Conservation (phyloP, 768 basidiomycete species). For the Serpula lacrymans region DNA sequence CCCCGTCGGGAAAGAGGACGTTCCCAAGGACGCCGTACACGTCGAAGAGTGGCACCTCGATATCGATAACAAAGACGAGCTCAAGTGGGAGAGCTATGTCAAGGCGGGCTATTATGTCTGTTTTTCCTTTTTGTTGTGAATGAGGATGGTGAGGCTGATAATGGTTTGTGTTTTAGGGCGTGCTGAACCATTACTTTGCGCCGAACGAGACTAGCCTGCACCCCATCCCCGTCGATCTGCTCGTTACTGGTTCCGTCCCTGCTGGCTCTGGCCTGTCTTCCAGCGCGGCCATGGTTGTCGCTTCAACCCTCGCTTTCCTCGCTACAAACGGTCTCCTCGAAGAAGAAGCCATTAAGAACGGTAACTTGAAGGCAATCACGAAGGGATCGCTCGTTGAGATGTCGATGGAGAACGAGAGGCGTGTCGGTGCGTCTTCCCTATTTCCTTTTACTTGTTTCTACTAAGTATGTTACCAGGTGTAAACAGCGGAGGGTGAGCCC, state of each 20-base stretch:
- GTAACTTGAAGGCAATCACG: constrained; percentile 30
- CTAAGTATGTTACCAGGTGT: too few relatives aligned
- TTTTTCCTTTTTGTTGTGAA: constrained; percentile 14
- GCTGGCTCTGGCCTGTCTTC: constrained; percentile 85
- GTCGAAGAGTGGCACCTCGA: constrained; percentile 67
- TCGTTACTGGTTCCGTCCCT: constrained; percentile 81
- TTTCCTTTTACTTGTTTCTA: constrained; percentile 4
- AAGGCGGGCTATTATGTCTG: constrained; percentile 82
- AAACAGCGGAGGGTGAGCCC: constrained; percentile 70
- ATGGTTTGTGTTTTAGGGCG: constrained; percentile 45
- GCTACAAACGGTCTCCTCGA: constrained; percentile 67
- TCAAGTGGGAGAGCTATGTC: constrained; percentile 86
- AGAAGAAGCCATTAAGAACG: constrained; percentile 13
- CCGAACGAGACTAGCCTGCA: constrained; percentile 13
- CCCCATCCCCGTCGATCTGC: constrained; percentile 65
- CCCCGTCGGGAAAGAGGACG: constrained; percentile 28
- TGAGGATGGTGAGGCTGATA: too few relatives aligned
- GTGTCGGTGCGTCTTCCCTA: constrained; percentile 50
- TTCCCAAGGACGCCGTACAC: constrained; percentile 31
- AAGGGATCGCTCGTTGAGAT: constrained; percentile 76
- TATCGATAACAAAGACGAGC: constrained; percentile 57
- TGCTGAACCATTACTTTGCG: constrained; percentile 60
- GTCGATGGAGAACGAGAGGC: constrained; percentile 80
- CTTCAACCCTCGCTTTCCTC: constrained; percentile 77
- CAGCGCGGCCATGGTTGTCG: constrained; percentile 88